Percentiles rank a stretch among this genome's conserved stretches.
Evolutionary conservation across 163 green algal species (phyloP).

Genomic region (Scenedesmus sp.): DNA sequence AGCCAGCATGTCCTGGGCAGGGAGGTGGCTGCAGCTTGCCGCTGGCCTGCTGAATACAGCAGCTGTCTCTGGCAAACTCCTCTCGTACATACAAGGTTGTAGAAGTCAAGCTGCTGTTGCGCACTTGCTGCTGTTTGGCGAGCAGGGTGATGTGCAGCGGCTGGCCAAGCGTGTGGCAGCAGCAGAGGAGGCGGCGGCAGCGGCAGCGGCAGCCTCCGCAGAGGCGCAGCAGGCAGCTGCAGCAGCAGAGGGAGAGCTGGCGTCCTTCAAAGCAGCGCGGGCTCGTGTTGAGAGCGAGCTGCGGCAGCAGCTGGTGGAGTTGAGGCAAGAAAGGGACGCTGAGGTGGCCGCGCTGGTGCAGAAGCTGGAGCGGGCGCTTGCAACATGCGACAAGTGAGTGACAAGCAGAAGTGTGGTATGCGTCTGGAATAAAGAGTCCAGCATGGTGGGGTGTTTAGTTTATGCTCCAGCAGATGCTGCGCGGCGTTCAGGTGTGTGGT

Average conservation of each 20-base stretch:
- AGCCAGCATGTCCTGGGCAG: too few species aligned
- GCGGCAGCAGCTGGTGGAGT: slow-evolving; percentile 57
- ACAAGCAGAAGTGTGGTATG: too few species aligned
- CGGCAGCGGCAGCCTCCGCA: slow-evolving; percentile 2
- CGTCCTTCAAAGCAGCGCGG: slow-evolving; percentile 17
- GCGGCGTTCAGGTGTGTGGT: too few species aligned
- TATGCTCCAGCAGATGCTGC: too few species aligned
- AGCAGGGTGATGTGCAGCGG: slow-evolving; percentile 40
- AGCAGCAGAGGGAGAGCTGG: slow-evolving; percentile 57
- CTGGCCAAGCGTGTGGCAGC: slow-evolving; percentile 12
- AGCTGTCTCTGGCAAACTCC: too few species aligned
- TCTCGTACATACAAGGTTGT: too few species aligned
- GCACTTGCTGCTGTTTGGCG: neutral
- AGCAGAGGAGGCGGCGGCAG: slow-evolving; percentile 7
- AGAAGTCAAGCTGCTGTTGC: too few species aligned
- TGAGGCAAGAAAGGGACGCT: slow-evolving; percentile 57
- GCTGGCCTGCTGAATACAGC: too few species aligned
- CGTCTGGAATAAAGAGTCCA: too few species aligned
- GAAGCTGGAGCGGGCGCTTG: slow-evolving; percentile 58
- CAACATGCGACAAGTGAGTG: slow-evolving; percentile 29
- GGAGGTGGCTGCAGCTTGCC: too few species aligned
- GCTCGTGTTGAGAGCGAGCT: slow-evolving; percentile 50
- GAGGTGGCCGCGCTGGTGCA: slow-evolving; percentile 55
- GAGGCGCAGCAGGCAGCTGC: slow-evolving; percentile 39
- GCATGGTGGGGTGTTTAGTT: too few species aligned